phyloP scores from a whole-genome alignment of 805 yeast species.

The Blastobotrys mokoenaii region DNA sequence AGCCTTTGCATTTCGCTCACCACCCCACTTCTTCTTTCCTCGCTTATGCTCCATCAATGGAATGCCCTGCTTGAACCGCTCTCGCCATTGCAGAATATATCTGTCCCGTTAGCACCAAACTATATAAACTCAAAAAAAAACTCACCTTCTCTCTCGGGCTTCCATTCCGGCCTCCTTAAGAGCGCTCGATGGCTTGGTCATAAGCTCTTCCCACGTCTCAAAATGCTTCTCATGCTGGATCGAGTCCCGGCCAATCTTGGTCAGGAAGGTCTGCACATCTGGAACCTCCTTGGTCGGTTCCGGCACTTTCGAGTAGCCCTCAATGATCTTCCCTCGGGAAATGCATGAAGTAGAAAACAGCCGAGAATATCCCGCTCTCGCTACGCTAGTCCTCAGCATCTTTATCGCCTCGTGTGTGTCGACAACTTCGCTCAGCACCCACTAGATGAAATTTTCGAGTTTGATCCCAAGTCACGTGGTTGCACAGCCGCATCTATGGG shows the following conservation, averaged over 20 bases:
- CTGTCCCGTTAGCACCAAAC: too few relatives aligned
- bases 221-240: slow-evolving; percentile 59
- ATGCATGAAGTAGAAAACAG: neutral
- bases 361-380: neutral
- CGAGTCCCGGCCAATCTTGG: slow-evolving; percentile 69
- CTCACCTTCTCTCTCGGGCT: slow-evolving; percentile 47
- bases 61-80: slow-evolving; percentile 52
- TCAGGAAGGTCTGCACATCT: slow-evolving; percentile 65
- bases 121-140: too few relatives aligned
- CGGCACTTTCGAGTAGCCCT: slow-evolving; percentile 27
- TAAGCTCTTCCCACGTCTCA: slow-evolving; percentile 66
- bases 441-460: neutral
- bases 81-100: slow-evolving; percentile 58
- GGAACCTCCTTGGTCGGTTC: slow-evolving; percentile 48
- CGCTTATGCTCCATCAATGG: slow-evolving; percentile 47
- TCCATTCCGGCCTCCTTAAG: slow-evolving; percentile 77
- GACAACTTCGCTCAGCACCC: too few relatives aligned
- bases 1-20: slow-evolving; percentile 73
- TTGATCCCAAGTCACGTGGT: neutral
- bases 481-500: neutral
- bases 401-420: neutral
- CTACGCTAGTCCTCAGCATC: neutral
- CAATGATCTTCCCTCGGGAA: neutral
- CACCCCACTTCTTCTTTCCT: slow-evolving; percentile 77
- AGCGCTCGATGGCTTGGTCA: slow-evolving; percentile 42